phyloP scores from a whole-genome alignment of 805 yeast genomes.

The Ascoidea rubescens region DNA sequence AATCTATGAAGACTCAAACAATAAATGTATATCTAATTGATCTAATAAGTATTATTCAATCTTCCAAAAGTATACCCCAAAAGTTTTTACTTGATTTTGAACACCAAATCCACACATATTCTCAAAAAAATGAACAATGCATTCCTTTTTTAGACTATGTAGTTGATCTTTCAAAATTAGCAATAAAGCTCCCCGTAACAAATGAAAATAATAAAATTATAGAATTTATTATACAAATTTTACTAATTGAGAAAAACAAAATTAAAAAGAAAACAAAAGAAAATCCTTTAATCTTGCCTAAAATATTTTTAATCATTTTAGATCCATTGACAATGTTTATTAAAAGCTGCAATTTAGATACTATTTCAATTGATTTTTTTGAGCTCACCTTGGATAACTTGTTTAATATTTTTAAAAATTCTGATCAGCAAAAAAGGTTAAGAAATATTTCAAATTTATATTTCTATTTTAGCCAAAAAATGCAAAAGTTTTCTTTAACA shows the following conservation, averaged over 20 bases:
- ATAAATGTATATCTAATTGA: not conserved
- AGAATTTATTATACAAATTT: too few species aligned
- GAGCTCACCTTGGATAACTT: conserved; percentile 10
- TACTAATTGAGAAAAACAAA: too few species aligned
- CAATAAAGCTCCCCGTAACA: too few species aligned
- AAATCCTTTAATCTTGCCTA: not conserved
- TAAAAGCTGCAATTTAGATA: not conserved
- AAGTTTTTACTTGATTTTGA: not conserved
- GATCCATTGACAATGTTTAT: not conserved
- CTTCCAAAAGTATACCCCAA: not conserved
- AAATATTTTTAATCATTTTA: too few species aligned
- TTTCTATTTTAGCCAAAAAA: conserved; percentile 24
- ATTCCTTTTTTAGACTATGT: too few species aligned
- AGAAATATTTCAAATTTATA: conserved; percentile 32
- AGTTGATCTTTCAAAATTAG: not conserved
- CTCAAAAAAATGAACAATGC: not conserved
- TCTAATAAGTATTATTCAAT: too few species aligned
- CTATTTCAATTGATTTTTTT: conserved; percentile 3
- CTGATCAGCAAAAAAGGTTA: conserved; percentile 23
- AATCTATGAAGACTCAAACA: not conserved
- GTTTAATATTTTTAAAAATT: conserved; percentile 12
- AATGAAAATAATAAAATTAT: too few species aligned
- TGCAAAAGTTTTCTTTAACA: not conserved
- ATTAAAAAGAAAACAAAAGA: too few species aligned
- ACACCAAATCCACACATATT: too few species aligned